A percentile compares a stretch with the other conserved stretches of the same genome.
phyloP scores from a whole-genome alignment of 345 rosid species.

The Salix arbutifolia region DNA sequence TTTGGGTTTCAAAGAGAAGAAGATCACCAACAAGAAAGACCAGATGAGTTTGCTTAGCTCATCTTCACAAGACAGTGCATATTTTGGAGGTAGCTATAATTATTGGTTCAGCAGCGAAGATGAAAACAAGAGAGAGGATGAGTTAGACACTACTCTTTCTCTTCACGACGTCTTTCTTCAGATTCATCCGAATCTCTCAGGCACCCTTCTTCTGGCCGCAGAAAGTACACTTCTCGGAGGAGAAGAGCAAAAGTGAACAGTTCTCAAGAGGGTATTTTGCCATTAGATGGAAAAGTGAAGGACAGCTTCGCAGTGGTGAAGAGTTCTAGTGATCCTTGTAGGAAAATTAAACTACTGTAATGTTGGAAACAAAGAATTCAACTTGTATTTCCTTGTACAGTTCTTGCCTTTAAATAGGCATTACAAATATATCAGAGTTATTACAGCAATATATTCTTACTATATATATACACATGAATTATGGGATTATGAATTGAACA shows the following conservation, averaged over 20 bases:
- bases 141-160: constrained; percentile 50
- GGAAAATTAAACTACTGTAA: no score
- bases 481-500: no score
- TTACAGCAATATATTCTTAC: no score
- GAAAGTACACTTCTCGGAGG: constrained; percentile 10
- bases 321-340: no score
- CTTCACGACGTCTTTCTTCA: constrained; percentile 67
- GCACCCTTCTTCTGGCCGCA: constrained; percentile 1
- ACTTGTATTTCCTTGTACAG: no score
- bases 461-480: no score
- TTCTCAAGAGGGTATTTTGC: constrained; percentile 18
- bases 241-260: constrained; percentile 3
- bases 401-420: no score
- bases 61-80: constrained; percentile 43
- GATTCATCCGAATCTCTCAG: constrained; percentile 43
- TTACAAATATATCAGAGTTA: no score
- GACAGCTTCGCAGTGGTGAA: no score
- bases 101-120: constrained; percentile 78
- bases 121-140: constrained; percentile 19
- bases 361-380: no score
- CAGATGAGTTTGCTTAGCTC: constrained; percentile 33
- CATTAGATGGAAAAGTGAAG: constrained; percentile 38
- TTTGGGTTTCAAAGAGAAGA: constrained; percentile 29
- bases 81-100: constrained; percentile 25
- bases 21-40: constrained; percentile 11